Base-by-base conservation (phyloP, 177 flowering plant genomes). In the Telopea speciosissima region DNA sequence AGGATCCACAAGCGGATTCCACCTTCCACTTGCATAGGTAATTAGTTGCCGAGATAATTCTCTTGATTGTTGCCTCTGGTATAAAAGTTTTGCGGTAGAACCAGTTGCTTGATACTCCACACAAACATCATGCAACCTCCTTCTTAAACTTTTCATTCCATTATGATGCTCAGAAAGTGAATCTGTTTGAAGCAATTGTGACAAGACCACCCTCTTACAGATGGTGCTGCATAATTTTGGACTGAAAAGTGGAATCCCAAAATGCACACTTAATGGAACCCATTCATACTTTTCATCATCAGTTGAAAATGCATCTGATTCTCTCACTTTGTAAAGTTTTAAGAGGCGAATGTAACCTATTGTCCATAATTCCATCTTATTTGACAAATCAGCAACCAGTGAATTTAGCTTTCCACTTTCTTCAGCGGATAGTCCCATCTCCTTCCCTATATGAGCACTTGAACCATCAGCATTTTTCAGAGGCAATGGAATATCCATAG, bases 11-110 rank as follows among this genome's bases (percentile, higher is more conserved):
- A 87, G 84, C 3, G 97, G 96, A 74, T 95, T 91, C 98, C 99
- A 92, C 74, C 88, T 92, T 77, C 97, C 92, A 77, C 99, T 94
- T 8, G 97, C 99, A 86, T 92, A 92, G 75, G 75, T 89, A 85
- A 90, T 84, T 36, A 86, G 88, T 40, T 81, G 84, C 26, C 82
- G 81, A 67, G 94, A 74, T 52, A 76, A 62, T 22, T 85, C 89
- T 78, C 86, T 91, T 65, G 85, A 42, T 75, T 84, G 87, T 74
- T 91, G 94, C 69, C 80, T 88, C 71, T 91, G 96, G 75, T 90
- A 88, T 40, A 95, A 78, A 76, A 91, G 88, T 78, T 86, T 92
- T 23, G 99, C 94, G 67, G 87, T 81, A 59, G 92, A 87, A 73
- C 99, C 97, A 17, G 90, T 87, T 72, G 96, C 90, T 70, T 88